A percentile compares a stretch with the other conserved stretches of the same genome.
Conservation (phyloP, 768 basidiomycete genomes). For the Agrocybe praecox region DNA sequence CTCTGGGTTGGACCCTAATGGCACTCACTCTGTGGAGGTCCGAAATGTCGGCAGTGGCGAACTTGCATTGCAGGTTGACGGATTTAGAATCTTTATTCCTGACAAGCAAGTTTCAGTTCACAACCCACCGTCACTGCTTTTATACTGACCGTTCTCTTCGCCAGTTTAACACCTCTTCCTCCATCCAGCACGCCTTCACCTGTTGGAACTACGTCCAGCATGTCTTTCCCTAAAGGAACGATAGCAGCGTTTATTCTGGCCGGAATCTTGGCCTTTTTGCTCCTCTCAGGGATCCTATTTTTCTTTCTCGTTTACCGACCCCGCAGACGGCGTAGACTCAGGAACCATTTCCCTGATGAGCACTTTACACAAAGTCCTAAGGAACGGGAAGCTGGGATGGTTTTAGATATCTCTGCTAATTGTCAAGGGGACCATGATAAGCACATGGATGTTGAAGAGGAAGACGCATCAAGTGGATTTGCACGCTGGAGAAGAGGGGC, state of each 20-base stretch:
- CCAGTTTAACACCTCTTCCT: slow-evolving; percentile 2
- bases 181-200: slow-evolving; percentile 19
- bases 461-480: slow-evolving; percentile 40
- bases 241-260: slow-evolving; percentile 69
- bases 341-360: slow-evolving; percentile 6
- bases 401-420: slow-evolving; percentile 4
- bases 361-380: slow-evolving; percentile 6
- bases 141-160: slow-evolving; percentile 1
- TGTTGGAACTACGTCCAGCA: slow-evolving; percentile 16
- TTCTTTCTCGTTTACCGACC: slow-evolving; percentile 52
- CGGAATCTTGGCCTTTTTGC: slow-evolving; percentile 50
- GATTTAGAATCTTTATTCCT: slow-evolving; percentile 48
- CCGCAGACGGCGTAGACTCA: slow-evolving; percentile 31
- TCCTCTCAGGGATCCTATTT: slow-evolving; percentile 41
- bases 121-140: neutral
- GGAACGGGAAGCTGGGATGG: slow-evolving; percentile 3
- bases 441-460: slow-evolving; percentile 1
- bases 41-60: slow-evolving; percentile 56
- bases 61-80: slow-evolving; percentile 49
- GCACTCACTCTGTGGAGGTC: slow-evolving; percentile 52
- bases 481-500: slow-evolving; percentile 46
- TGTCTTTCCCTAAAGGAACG: slow-evolving; percentile 50
- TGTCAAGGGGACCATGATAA: neutral
- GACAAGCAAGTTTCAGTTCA: slow-evolving; percentile 32
- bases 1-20: slow-evolving; percentile 56